Evolutionary conservation across 768 basidiomycete genomes (phyloP), one percentile per base, ranked within the genome.

Genomic region (Leccinellum luteum): DNA sequence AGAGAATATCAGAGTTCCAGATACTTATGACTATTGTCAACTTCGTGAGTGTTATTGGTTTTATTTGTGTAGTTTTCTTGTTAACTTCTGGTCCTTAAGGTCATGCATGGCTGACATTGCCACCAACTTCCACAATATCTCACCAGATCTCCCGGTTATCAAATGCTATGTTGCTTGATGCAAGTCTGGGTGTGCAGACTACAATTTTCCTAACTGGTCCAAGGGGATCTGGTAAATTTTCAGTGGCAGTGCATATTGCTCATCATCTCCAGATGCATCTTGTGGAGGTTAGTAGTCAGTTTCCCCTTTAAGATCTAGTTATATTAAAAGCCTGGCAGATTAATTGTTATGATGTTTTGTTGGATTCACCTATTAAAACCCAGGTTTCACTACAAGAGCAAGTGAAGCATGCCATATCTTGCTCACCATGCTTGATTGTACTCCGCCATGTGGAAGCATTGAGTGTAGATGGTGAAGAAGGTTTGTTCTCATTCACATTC

Each of bases 341-440:
- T 47, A 86, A 97, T 60, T 95, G 93, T 68, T 98, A 85, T 68
- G 84, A 92, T 54, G 65, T 94, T 6, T 65, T 94, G 7, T 89
- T 87, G 3, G 95, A 98, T 50, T 87, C 81, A 44, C 84, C 87
- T 45, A 75, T 76, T 2, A 87, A 88, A 62, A 91, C 91, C 0
- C 89, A 92, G 65, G 90, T 82, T 1, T 81, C 79, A 2, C 74
- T 98, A 0, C 80, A 80, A 32, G 85, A 86, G 4, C 81, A 84
- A 14, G 84, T 97, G 60, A 92, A 92, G 52, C 83, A 86, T 70
- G 94, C 92, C 2, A 75, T 79, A 15, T 73, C 79, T 3, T 93
- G 90, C 67, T 84, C 92, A 0, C 97, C 97, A 0, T 97, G 92
- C 66, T 75, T 98, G 41, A 73, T 98, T 19, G 73, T 97, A 2